Conservation (phyloP, 768 basidiomycete species). For the Lentinula guzmanii region DNA sequence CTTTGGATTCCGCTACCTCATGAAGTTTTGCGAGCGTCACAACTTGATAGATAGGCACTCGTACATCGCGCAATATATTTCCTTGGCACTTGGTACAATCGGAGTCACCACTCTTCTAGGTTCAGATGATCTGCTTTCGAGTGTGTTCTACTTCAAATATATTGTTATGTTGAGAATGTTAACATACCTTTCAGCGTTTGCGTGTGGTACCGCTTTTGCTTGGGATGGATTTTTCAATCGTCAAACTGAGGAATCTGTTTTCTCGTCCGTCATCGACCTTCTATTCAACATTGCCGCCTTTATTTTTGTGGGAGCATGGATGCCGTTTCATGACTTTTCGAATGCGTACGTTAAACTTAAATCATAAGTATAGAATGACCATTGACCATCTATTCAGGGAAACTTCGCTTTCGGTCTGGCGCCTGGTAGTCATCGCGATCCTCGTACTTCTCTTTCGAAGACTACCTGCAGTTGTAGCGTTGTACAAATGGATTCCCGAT, state of each 20-base stretch:
- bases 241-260: constrained; percentile 92
- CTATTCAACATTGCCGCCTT: constrained; percentile 95
- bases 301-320: constrained; percentile 95
- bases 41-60: constrained; percentile 91
- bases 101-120: constrained; percentile 83
- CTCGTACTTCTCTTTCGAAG: constrained; percentile 78
- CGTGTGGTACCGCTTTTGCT: constrained; percentile 92
- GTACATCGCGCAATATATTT: constrained; percentile 88
- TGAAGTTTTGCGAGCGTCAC: constrained; percentile 87
- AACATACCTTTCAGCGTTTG: constrained; percentile 44
- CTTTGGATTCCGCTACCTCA: constrained; percentile 75
- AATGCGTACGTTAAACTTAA: constrained; percentile 28
- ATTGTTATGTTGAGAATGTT: not conserved
- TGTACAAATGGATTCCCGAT: constrained; percentile 94
- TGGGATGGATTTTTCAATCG: constrained; percentile 95
- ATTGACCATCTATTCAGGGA: not conserved
- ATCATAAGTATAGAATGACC: not conserved
- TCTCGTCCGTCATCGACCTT: constrained; percentile 93
- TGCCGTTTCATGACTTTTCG: constrained; percentile 82
- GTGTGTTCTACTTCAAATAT: not conserved
- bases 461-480: constrained; percentile 74
- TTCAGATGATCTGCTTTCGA: constrained; percentile 89
- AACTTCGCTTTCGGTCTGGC: constrained; percentile 64
- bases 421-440: constrained; percentile 78
- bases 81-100: constrained; percentile 77